These are phyloP conservation scores for Trichosporon sp. DNA, from an alignment of 1,284 basidiomycete species.

Conservation along the genomic window DNA sequence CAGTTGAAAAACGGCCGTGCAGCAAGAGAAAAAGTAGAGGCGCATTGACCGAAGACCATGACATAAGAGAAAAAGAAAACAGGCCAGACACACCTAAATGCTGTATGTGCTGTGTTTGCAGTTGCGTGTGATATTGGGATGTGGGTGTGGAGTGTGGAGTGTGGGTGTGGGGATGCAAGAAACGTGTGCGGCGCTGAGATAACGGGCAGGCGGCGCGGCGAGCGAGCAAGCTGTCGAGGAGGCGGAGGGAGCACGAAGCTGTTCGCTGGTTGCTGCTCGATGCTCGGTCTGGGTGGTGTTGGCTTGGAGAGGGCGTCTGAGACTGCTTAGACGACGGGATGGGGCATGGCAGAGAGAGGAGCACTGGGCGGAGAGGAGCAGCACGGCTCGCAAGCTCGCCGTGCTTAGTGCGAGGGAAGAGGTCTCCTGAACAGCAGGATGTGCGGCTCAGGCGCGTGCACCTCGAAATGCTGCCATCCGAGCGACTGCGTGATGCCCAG, in stretches of 20 bases:
- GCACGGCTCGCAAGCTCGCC: neutral
- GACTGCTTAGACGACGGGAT: too few relatives aligned
- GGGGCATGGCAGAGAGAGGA: neutral
- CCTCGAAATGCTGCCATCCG: constrained; percentile 97
- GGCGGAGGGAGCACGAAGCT: too few relatives aligned
- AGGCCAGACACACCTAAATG: constrained; percentile 11
- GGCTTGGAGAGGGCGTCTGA: too few relatives aligned
- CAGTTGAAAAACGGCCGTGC: too few relatives aligned
- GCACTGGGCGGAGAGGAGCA: neutral
- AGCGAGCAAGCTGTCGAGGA: too few relatives aligned
- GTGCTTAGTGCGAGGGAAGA: neutral
- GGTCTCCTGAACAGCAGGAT: constrained; percentile 26
- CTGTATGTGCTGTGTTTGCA: neutral
- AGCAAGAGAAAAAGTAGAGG: neutral
- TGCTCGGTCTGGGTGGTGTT: too few relatives aligned
- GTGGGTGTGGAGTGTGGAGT: neutral
- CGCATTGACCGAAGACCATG: constrained; percentile 5
- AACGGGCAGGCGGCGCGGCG: neutral
- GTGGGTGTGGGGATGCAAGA: neutral
- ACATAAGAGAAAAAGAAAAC: neutral
- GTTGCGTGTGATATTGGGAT: neutral
- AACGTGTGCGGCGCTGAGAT: neutral
- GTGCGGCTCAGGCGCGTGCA: constrained; percentile 87
- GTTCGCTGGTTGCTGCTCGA: too few relatives aligned
- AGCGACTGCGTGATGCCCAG: constrained; percentile 94